A percentile compares a stretch with the other conserved stretches of the same genome.
Conservation (phyloP, 2,329 filamentous ascomycete species). For the Plectosphaerella plurivora region DNA sequence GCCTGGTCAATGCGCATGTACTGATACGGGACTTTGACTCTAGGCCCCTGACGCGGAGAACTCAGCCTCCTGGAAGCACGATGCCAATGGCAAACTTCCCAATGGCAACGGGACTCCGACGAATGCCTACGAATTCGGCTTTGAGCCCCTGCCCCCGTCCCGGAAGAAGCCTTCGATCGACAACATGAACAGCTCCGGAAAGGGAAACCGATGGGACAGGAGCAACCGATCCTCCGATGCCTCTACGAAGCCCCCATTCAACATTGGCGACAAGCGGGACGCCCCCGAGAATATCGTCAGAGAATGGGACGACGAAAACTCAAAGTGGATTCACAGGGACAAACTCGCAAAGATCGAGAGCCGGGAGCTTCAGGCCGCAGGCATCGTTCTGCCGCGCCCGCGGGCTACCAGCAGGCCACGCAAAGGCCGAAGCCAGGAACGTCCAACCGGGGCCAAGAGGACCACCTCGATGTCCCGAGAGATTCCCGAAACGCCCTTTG, state of each 20-base stretch:
- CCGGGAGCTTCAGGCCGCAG: slow-evolving; percentile 74
- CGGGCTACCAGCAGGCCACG: slow-evolving; percentile 47
- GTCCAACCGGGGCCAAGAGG: slow-evolving; percentile 21
- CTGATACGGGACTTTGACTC: background rate
- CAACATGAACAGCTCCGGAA: slow-evolving; percentile 16
- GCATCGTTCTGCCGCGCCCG: slow-evolving; percentile 56
- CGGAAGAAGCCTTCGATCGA: slow-evolving; percentile 31
- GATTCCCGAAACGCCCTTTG: slow-evolving; percentile 17
- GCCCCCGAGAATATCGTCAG: slow-evolving; percentile 20
- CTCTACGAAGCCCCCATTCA: slow-evolving; percentile 2
- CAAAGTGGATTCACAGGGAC: slow-evolving; percentile 82
- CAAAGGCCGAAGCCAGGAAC: slow-evolving; percentile 36
- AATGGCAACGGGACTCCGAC: slow-evolving; percentile 16
- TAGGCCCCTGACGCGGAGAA: background rate
- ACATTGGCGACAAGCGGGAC: slow-evolving; percentile 15
- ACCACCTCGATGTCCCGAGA: slow-evolving; percentile 21
- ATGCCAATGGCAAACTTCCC: background rate
- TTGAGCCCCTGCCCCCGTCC: slow-evolving; percentile 14
- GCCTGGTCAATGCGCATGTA: background rate
- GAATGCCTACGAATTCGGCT: slow-evolving; percentile 12
- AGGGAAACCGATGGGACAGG: slow-evolving; percentile 9
- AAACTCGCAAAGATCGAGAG: slow-evolving; percentile 80
- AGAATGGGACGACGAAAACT: slow-evolving; percentile 47
- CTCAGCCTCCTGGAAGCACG: background rate
- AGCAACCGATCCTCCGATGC: slow-evolving; percentile 14